Evolutionary conservation across 2,329 filamentous ascomycete genomes (phyloP), one percentile per base, ranked within the genome.

Genomic region (Neonectria magnoliae): DNA sequence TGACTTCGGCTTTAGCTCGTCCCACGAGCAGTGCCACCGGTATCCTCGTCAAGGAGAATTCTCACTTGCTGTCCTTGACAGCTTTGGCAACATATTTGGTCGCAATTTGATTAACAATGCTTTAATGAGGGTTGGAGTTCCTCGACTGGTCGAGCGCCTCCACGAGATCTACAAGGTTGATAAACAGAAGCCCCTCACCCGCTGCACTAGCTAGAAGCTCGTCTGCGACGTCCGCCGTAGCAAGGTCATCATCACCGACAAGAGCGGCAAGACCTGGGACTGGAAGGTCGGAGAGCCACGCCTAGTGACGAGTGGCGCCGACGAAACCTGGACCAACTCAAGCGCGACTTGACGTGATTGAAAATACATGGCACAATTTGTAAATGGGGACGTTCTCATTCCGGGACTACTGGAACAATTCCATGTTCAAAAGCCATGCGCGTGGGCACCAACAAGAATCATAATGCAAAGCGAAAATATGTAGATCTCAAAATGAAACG

Each of bases 1-100:
- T 83, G 97, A 97, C 82, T 97, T 98, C 75, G 95, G 95, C 52
- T 93, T 90, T 70, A 94, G 94, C 18, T 88, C 84, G 61, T 93
- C 90, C 1, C 84, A 94, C 59, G 94, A 98, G 78, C 22, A 97
- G 78, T 93, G 98, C 95, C 0, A 91, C 94, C n/a, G n/a, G n/a
- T 0, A 91, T 97, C 60, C 83, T 97, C 1, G 93, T 93, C 16
- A 93, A 91, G 80, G 79, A n/a, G 90, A 70, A 94, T 97, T 63
- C 91, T n/a, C 91, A 0, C 86, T 97, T 2, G 92, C 97, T 1
- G 89, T 97, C 0, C 85, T 91, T 0, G 92, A 91, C 52, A 94
- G 90, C 79, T 94, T 97, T 73, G 89, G 91, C 60, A 96, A 93
- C 80, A 97, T 95, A 76, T 97, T 96, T 76, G 85, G 84, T 72